Conservation (phyloP, 345 rosid genomes). For the Boechera retrofracta region DNA sequence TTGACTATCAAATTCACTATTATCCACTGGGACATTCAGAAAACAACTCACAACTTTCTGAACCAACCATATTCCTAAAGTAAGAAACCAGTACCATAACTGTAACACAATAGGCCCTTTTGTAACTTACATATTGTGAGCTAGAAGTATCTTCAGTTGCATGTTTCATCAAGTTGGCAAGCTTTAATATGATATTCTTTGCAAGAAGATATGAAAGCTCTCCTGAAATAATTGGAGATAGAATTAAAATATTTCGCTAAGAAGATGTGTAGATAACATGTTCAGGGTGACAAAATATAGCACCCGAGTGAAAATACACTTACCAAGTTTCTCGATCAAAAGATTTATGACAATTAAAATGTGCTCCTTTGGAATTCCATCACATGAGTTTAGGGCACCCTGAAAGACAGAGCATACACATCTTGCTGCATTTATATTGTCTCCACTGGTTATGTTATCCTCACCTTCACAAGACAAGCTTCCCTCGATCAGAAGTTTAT, state of each 20-base stretch:
- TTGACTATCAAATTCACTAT: neutral
- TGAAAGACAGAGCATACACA: conserved; percentile 63
- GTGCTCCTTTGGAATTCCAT: conserved; percentile 64
- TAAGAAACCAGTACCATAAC: conserved; percentile 6
- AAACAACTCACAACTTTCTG: conserved; percentile 4
- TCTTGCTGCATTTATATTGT: conserved; percentile 55
- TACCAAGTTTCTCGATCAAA: conserved; percentile 80
- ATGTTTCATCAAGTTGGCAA: conserved; percentile 63
- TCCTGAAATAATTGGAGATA: conserved; percentile 54
- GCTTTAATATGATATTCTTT: conserved; percentile 64
- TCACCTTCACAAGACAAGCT: conserved; percentile 50
- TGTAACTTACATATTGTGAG: conserved; percentile 58
- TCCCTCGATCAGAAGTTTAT: conserved; percentile 42
- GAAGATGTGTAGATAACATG: conserved; percentile 18
- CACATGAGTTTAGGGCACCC: conserved; percentile 50
- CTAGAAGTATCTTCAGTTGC: conserved; percentile 47
- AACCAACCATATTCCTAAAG: conserved; percentile 1
- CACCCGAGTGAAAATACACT: conserved; percentile 31
- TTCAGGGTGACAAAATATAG: conserved; percentile 16
- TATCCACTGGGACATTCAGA: conserved; percentile 15
- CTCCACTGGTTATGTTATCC: conserved; percentile 46
- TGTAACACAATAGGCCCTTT: neutral
- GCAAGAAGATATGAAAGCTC: conserved; percentile 59
- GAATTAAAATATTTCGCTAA: conserved; percentile 10
- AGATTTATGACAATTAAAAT: conserved; percentile 57